Base-by-base conservation (phyloP, 164 flowering plant genomes). In the Magnolia officinalis region DNA sequence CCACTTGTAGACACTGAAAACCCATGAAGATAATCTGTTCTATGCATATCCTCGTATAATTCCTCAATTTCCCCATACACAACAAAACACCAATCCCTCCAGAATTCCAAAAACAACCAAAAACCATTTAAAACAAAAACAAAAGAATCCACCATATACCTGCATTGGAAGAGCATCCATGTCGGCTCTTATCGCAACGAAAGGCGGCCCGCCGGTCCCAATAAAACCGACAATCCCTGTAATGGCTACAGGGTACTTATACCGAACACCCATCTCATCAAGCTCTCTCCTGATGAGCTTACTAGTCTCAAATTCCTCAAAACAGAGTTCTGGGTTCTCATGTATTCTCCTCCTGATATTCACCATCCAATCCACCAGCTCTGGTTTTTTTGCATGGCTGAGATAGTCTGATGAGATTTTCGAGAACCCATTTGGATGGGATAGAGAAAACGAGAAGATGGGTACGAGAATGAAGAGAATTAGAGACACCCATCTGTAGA, bases 111-210 rank as follows among this genome's bases (percentile, higher is more conserved):
- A 37, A 37, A 37, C 45, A 37, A 3, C 20, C 19, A 59, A 59
- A 19, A 59, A 14, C 63, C 63, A 59, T 26, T 26, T 1, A 5
- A 59, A 59, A 3, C 4, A 14, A 59, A 59, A 59, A 13, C 0
- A 19, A 19, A 14, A 70, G 20, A 31, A 31, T 10, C 51, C 11
- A 72, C 16, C 20, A 2, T 67, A 76, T 61, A 94, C 98, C 97
- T 91, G 91, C 82, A 94, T 83, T 67, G 94, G 50, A 24, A 94
- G 91, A 78, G 98, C 97, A 86, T 94, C 98, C 92, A 94, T 94
- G 76, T 92, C 98, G 2, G 98, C 97, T 76, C 97, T 87, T 4
- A 92, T 11, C 0, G 97, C 98, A 9, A 92, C 94, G 82, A 94
- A 90, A 74, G 97, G 98, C 18, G 97, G 86, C 23, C 78, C 50